These are phyloP conservation scores for Blastocrithidia nonstop DNA, from an alignment of 208 protist species.

Conservation along the genomic window DNA sequence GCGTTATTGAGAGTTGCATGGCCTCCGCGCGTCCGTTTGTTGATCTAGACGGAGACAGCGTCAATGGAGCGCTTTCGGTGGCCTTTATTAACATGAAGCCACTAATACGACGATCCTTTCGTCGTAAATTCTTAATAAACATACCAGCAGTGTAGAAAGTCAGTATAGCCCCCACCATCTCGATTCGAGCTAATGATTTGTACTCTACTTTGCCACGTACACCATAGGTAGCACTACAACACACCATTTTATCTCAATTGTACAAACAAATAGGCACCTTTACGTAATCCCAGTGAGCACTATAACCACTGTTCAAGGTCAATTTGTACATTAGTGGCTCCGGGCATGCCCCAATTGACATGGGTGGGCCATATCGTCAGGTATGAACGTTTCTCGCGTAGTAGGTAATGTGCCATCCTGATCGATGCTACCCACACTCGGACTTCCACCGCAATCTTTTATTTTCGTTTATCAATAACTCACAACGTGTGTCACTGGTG, in stretches of 20 bases:
- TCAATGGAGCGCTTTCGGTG: constrained; percentile 38
- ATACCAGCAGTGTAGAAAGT: constrained; percentile 44
- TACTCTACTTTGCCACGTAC: constrained; percentile 61
- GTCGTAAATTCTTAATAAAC: constrained; percentile 48
- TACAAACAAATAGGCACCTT: constrained; percentile 77
- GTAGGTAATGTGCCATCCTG: constrained; percentile 79
- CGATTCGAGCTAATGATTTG: constrained; percentile 57
- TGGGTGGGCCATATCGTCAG: constrained; percentile 81
- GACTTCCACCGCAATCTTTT: constrained; percentile 78
- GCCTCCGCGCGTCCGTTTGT: constrained; percentile 73
- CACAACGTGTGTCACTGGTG: constrained; percentile 66
- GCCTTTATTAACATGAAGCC: constrained; percentile 73
- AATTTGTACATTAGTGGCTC: constrained; percentile 62
- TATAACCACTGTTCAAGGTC: constrained; percentile 70
- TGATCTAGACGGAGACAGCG: constrained; percentile 60
- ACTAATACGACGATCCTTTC: constrained; percentile 66
- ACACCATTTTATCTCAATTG: constrained; percentile 71
- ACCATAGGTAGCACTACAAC: constrained; percentile 51
- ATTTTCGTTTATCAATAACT: constrained; percentile 76
- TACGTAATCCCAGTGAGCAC: constrained; percentile 32
- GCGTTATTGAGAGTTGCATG: constrained; percentile 79
- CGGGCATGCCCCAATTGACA: constrained; percentile 67
- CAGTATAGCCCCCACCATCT: constrained; percentile 21
- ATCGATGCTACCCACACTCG: constrained; percentile 68
- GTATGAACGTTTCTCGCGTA: constrained; percentile 78